A percentile compares a stretch with the other conserved stretches of the same genome.
phyloP scores from a whole-genome alignment of 441 rosid species.

The Raphanus hybrid region DNA sequence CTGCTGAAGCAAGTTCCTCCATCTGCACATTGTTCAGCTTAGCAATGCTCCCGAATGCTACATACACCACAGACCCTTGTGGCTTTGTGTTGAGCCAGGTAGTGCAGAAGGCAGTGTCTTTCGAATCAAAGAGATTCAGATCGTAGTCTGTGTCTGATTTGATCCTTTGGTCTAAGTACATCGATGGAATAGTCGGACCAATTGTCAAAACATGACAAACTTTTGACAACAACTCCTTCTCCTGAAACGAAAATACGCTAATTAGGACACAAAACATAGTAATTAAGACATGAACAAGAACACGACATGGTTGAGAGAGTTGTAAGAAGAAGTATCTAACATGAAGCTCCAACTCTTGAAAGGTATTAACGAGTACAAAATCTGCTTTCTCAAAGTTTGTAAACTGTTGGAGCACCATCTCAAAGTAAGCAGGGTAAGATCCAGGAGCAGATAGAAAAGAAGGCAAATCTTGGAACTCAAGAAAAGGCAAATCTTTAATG shows the following conservation, averaged over 20 bases:
- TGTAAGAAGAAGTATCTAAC: slow-evolving; percentile 42
- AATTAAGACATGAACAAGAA: slow-evolving; percentile 2
- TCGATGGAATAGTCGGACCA: slow-evolving; percentile 70
- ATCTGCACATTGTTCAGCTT: slow-evolving; percentile 42
- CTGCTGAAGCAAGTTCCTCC: slow-evolving; percentile 51
- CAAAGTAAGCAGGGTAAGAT: slow-evolving; percentile 60
- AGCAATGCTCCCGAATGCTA: slow-evolving; percentile 57
- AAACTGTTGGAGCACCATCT: slow-evolving; percentile 64
- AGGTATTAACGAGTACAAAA: slow-evolving; percentile 59
- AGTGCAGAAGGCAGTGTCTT: slow-evolving; percentile 36
- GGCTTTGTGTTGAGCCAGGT: slow-evolving; percentile 52
- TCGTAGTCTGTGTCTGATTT: slow-evolving; percentile 53
- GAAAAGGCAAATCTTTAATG: slow-evolving; percentile 41
- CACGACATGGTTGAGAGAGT: not conserved
- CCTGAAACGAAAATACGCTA: slow-evolving; percentile 38
- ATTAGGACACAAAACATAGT: not conserved
- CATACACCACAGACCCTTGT: slow-evolving; percentile 54
- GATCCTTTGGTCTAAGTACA: slow-evolving; percentile 56
- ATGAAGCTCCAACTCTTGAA: slow-evolving; percentile 58
- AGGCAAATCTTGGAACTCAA: slow-evolving; percentile 67
- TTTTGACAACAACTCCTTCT: slow-evolving; percentile 48
- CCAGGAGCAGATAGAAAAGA: slow-evolving; percentile 50
- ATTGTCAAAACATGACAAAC: slow-evolving; percentile 46
- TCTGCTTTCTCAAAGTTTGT: slow-evolving; percentile 59
- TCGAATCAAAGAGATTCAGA: slow-evolving; percentile 41